phyloP scores from a whole-genome alignment of 306 rosid species.

The Glycine tomentella region DNA sequence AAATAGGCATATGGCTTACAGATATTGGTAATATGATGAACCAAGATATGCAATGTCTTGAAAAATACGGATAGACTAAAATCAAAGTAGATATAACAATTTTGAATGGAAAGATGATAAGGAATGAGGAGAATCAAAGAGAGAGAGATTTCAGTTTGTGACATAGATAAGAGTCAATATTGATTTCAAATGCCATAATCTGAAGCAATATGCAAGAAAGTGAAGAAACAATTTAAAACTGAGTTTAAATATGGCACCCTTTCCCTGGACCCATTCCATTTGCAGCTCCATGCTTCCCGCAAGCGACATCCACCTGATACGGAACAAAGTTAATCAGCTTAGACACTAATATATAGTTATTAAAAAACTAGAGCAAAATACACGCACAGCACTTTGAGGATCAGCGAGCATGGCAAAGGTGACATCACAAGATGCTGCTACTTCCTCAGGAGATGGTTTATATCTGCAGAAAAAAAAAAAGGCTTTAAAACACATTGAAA shows the following conservation, averaged over 20 bases:
- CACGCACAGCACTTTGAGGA: conserved; percentile 94
- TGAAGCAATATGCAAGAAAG: conserved; percentile 10
- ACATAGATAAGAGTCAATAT: conserved; percentile 5
- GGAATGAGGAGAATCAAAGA: neutral
- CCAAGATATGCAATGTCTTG: conserved; percentile 18
- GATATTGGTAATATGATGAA: conserved; percentile 6
- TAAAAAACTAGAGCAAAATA: conserved; percentile 35
- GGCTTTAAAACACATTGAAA: neutral
- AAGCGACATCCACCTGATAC: conserved; percentile 82
- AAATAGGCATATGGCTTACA: neutral
- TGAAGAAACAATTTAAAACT: conserved; percentile 2
- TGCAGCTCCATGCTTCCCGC: conserved; percentile 81
- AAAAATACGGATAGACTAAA: neutral
- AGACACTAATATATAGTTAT: conserved; percentile 9
- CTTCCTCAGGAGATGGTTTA: conserved; percentile 83
- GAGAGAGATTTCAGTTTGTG: neutral
- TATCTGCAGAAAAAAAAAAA: conserved; percentile 61
- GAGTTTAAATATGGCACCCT: conserved; percentile 65
- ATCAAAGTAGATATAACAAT: conserved; percentile 20
- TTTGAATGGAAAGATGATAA: neutral
- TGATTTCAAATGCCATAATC: conserved; percentile 35
- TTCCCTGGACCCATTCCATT: conserved; percentile 86
- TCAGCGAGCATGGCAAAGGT: conserved; percentile 99
- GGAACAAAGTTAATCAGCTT: conserved; percentile 36
- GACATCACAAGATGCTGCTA: conserved; percentile 90